Conservation (phyloP, 2,329 filamentous ascomycete species). For the Torrubiella hemipterigena region DNA sequence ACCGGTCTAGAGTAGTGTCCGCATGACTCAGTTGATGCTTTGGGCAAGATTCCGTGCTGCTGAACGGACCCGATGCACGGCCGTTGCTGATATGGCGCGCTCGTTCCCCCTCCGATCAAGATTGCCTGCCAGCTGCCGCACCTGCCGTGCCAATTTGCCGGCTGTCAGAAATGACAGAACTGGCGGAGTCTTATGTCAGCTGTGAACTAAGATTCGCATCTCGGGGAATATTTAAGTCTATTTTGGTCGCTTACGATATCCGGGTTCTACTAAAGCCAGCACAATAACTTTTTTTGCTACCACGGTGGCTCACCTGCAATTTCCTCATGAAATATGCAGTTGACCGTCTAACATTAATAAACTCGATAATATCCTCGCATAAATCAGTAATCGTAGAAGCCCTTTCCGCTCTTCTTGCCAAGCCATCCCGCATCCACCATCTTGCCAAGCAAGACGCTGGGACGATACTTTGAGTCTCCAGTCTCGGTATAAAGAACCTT, state of each 20-base stretch:
- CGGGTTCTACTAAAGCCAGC: too few relatives aligned
- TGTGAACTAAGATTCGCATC: neutral
- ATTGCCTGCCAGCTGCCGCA: neutral
- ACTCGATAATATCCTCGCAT: too few relatives aligned
- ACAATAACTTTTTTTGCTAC: neutral
- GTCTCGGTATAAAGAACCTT: constrained; percentile 84
- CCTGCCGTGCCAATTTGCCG: too few relatives aligned
- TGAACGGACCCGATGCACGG: too few relatives aligned
- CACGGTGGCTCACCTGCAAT: neutral
- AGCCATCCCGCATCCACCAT: constrained; percentile 98
- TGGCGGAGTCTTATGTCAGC: neutral
- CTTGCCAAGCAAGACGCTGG: constrained; percentile 74
- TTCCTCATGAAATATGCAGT: too few relatives aligned
- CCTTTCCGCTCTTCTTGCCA: constrained; percentile 94
- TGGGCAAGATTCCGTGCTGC: too few relatives aligned
- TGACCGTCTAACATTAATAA: neutral
- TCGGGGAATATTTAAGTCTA: neutral
- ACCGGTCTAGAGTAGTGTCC: too few relatives aligned
- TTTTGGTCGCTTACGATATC: neutral
- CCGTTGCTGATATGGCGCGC: too few relatives aligned
- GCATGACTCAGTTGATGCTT: too few relatives aligned
- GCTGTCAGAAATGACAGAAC: too few relatives aligned
- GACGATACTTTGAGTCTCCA: constrained; percentile 90
- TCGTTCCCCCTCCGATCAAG: too few relatives aligned
- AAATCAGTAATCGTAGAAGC: constrained; percentile 86